Evolutionary conservation across 768 basidiomycete species (phyloP).

Genomic region (Daedaleopsis nitida): DNA sequence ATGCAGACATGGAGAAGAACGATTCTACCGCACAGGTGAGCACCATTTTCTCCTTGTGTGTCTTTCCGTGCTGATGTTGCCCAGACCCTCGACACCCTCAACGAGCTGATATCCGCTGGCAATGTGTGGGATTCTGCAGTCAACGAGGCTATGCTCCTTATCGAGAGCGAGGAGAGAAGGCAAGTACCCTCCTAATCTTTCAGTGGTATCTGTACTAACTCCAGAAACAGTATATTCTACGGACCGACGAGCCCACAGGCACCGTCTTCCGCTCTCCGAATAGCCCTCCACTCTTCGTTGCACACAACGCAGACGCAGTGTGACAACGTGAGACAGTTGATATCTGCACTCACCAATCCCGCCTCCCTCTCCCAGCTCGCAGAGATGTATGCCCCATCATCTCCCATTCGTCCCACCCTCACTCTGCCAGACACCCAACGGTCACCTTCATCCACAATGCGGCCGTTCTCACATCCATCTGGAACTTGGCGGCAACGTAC

Average conservation of each 20-base stretch:
- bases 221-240: slow-evolving; percentile 35
- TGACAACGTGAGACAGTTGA: slow-evolving; percentile 78
- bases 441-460: slow-evolving; percentile 18
- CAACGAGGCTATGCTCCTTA: slow-evolving; percentile 61
- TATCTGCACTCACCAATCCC: slow-evolving; percentile 75
- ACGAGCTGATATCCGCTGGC: slow-evolving; percentile 68
- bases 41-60: slow-evolving; percentile 10
- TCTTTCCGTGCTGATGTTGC: neutral
- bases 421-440: slow-evolving; percentile 31
- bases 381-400: slow-evolving; percentile 89
- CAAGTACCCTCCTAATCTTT: slow-evolving; percentile 29
- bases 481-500: slow-evolving; percentile 24
- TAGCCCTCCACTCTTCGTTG: slow-evolving; percentile 72
- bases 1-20: slow-evolving; percentile 14
- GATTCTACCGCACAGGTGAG: slow-evolving; percentile 25
- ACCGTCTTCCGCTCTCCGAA: slow-evolving; percentile 58
- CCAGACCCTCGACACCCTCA: slow-evolving; percentile 66
- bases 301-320: slow-evolving; percentile 78
- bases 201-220: neutral
- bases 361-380: slow-evolving; percentile 73
- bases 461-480: slow-evolving; percentile 46
- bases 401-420: slow-evolving; percentile 44
- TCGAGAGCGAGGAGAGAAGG: slow-evolving; percentile 76
- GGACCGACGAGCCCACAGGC: slow-evolving; percentile 48
- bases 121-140: slow-evolving; percentile 75